phyloP scores from a whole-genome alignment of 441 rosid species.

The Croton laevigatus region DNA sequence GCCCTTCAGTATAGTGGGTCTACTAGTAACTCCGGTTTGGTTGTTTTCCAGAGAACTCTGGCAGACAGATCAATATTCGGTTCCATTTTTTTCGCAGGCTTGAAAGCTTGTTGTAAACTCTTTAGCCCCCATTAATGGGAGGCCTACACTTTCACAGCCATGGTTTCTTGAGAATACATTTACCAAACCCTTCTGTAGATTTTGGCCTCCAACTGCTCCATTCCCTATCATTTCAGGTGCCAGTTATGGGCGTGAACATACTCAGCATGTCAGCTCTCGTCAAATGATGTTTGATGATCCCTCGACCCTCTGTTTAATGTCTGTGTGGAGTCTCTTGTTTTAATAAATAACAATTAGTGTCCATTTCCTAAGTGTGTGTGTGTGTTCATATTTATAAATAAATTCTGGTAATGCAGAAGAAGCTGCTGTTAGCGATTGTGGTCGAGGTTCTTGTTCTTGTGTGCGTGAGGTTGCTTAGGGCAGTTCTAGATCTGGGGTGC shows the following conservation, averaged over 20 bases:
- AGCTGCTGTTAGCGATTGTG: no score
- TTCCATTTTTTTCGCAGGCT: conserved; percentile 27
- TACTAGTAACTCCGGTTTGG: conserved; percentile 20
- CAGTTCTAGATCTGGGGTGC: conserved; percentile 29
- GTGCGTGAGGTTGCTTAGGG: conserved; percentile 28
- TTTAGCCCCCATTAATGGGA: conserved; percentile 30
- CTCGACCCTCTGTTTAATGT: conserved; percentile 20
- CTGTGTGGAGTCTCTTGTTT: conserved; percentile 12
- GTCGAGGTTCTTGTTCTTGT: not conserved
- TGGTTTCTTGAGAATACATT: conserved; percentile 41
- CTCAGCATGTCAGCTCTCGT: conserved; percentile 26
- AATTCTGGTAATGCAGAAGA: no score
- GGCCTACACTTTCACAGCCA: conserved; percentile 35
- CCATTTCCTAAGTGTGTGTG: no score
- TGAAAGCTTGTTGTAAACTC: conserved; percentile 39
- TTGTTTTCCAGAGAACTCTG: conserved; percentile 36
- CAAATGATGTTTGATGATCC: conserved; percentile 14
- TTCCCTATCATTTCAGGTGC: conserved; percentile 16
- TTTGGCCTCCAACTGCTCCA: conserved; percentile 26
- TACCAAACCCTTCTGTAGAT: conserved; percentile 33
- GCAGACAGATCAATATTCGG: conserved; percentile 27
- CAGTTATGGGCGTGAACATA: conserved; percentile 21
- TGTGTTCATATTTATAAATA: no score
- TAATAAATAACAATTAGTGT: no score
- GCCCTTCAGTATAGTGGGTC: conserved; percentile 9